Evolutionary conservation across 129 eudicot species (phyloP), one percentile per base, ranked within the genome.

Genomic region (Oenanthe sinensis): DNA sequence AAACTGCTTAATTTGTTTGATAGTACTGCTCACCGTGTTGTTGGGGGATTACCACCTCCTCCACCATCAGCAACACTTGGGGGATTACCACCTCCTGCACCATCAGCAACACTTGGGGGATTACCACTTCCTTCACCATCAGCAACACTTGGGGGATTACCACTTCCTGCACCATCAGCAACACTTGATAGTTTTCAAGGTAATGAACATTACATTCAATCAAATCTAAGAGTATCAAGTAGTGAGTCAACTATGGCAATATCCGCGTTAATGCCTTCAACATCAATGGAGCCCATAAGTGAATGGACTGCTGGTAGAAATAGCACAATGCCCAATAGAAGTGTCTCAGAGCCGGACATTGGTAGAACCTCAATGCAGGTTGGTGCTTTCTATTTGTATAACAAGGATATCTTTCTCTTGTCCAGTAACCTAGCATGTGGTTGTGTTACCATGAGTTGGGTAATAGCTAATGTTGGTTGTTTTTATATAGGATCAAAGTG

Each of bases 311-410:
- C 88, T 45, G 92, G 85, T 76, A 81, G 80, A 72, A 87, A 79
- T 75, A 87, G 78, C 88, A 78, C 86, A 75, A 84, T 84, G 87
- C 96, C 90, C 79, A 88, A 91, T 76, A 86, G 99, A 88, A 91
- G 97, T 69, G 96, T 86, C 77, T 95, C 99, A 44, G 99, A 91
- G 81, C 97, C 97, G 26, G 94, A 91, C 75, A 88, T 95, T 81
- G 85, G 96, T 73, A 88, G 96, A 75, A 88, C 86, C 81, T 97
- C 98, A 3, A 83, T 87, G 78, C 89, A 90, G 97, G 98, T 94
- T 88, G 54, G 77, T 82, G 76, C 65, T 49, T 13, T 30, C 46
- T 30, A 58, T 74, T 46, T 45, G 60, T 26, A 39, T 49, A 26
- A 26, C 24, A 75, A 30, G 73, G 7, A 17, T 36, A 17, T 46